Evolutionary conservation across 2,329 filamentous ascomycete species (phyloP).

Genomic region (Colletotrichum sp.): DNA sequence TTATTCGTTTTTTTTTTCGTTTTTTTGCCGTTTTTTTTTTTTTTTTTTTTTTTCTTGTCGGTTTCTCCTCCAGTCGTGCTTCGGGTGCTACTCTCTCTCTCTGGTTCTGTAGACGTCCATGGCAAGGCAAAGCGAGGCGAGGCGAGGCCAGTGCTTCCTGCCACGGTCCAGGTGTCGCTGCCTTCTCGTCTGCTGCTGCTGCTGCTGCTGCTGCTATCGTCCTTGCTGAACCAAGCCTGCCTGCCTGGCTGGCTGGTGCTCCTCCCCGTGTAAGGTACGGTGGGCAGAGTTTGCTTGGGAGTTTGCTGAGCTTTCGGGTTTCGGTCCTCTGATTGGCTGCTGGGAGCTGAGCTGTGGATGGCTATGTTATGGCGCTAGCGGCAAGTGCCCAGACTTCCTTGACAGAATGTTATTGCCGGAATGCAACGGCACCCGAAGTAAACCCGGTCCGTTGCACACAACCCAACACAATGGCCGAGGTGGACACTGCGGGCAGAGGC

Average conservation of each 20-base stretch:
- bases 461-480: neutral
- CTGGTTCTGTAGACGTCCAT: conserved; percentile 1
- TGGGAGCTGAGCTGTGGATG: conserved; percentile 14
- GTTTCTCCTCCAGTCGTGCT: neutral
- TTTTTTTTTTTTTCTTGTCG: neutral
- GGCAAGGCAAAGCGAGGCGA: neutral
- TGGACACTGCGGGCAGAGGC: neutral
- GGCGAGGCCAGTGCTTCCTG: neutral
- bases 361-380: conserved; percentile 24
- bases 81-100: neutral
- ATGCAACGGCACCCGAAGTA: conserved; percentile 17
- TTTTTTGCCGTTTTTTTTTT: neutral
- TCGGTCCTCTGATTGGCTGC: neutral
- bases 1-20: too few species aligned
- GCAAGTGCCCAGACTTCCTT: conserved; percentile 1
- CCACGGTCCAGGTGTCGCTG: neutral
- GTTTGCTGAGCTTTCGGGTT: conserved; percentile 3
- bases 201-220: neutral
- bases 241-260: neutral
- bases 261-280: neutral
- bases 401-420: conserved; percentile 18
- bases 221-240: neutral
- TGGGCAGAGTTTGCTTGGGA: conserved; percentile 14
- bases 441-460: neutral
- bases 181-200: neutral